These are phyloP conservation scores for Nakazawaea anatomiae DNA, from an alignment of 805 yeast species.

Conservation along the genomic window DNA sequence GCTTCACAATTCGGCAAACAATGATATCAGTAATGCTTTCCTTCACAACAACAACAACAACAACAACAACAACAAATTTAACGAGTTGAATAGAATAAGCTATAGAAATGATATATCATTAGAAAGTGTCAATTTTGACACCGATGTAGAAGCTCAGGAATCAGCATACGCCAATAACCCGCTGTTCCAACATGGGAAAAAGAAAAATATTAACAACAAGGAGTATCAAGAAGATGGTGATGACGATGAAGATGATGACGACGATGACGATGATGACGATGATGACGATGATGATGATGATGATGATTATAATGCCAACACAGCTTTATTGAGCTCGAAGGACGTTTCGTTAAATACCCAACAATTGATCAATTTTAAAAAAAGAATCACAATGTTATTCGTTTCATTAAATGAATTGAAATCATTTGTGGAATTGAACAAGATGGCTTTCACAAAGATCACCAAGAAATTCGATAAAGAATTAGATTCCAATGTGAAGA, in stretches of 20 bases:
- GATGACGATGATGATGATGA: conserved; percentile 32
- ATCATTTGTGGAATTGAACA: conserved; percentile 78
- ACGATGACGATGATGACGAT: conserved; percentile 18
- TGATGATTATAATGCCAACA: conserved; percentile 25
- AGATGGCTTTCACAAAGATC: conserved; percentile 85
- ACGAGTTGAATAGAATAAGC: too few relatives aligned
- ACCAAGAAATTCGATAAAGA: conserved; percentile 90
- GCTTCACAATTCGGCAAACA: conserved; percentile 50
- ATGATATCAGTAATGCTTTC: conserved; percentile 29
- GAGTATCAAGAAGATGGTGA: too few relatives aligned
- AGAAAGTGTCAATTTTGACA: too few relatives aligned
- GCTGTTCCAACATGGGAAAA: too few relatives aligned
- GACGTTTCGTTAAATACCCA: conserved; percentile 46
- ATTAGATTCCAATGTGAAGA: conserved; percentile 52
- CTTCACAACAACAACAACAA: conserved; percentile 13
- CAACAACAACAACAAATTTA: too few relatives aligned
- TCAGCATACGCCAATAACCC: too few relatives aligned
- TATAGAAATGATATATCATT: too few relatives aligned
- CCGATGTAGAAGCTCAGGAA: too few relatives aligned
- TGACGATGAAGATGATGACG: too few relatives aligned
- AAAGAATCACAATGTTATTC: conserved; percentile 62
- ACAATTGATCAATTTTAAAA: conserved; percentile 42
- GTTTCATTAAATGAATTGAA: conserved; percentile 76
- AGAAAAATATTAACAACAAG: too few relatives aligned
- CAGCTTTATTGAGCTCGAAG: conserved; percentile 43